These are phyloP conservation scores for Euphrasia arctica DNA, from an alignment of 305 asterid species.

Conservation along the genomic window DNA sequence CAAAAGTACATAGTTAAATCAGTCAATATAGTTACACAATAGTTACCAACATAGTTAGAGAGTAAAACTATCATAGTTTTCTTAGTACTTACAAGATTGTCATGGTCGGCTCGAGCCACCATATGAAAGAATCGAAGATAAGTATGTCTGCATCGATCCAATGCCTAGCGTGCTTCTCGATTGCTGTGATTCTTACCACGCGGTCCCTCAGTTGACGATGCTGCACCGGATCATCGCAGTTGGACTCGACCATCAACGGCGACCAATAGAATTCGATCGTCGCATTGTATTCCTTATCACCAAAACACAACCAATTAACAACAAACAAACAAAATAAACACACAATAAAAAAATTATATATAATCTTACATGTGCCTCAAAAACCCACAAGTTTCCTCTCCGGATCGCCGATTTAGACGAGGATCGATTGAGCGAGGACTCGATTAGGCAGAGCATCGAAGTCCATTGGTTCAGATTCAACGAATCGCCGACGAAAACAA, in stretches of 20 bases:
- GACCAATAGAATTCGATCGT: constrained; percentile 76
- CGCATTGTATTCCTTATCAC: constrained; percentile 56
- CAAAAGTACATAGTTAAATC: too few relatives aligned
- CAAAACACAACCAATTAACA: neutral
- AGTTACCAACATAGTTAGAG: too few relatives aligned
- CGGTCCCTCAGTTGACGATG: constrained; percentile 37
- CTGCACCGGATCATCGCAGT: constrained; percentile 45
- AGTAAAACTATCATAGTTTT: too few relatives aligned
- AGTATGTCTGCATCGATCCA: constrained; percentile 71
- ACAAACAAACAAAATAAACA: neutral
- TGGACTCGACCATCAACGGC: constrained; percentile 75
- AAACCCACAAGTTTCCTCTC: constrained; percentile 26
- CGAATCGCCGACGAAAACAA: constrained; percentile 44
- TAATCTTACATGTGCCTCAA: constrained; percentile 30
- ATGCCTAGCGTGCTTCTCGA: constrained; percentile 58
- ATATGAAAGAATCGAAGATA: constrained; percentile 58
- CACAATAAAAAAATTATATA: neutral
- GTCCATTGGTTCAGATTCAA: constrained; percentile 38
- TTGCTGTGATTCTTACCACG: constrained; percentile 37
- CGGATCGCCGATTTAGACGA: constrained; percentile 15
- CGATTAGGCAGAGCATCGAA: constrained; percentile 44
- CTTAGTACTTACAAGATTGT: constrained; percentile 49
- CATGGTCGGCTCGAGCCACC: constrained; percentile 63
- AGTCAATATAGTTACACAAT: too few relatives aligned
- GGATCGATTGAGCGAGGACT: constrained; percentile 31